Evolutionary conservation across 2,329 filamentous ascomycete genomes (phyloP), one percentile per base, ranked within the genome.

Genomic region (Lecanoromycetidae sp.): DNA sequence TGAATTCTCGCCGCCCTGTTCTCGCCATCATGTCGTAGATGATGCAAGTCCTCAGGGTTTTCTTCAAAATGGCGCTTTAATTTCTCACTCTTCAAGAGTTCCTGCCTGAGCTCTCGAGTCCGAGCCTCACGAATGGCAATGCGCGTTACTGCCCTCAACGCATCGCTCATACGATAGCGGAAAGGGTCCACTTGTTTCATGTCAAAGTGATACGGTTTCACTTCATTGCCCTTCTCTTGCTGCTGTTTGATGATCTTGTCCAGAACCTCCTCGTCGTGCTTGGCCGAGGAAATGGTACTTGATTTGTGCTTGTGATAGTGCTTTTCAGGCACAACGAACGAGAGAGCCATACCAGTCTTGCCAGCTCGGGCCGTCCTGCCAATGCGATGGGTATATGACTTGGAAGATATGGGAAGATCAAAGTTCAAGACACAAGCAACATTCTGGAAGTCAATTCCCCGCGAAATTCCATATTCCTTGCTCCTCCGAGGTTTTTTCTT

Each of bases 391-490:
- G 85, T 93, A 65, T 98, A 98, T 7, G 87, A 94, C 61, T 87
- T 93, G 30, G 87, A 82, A 7, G 81, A 83, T 13, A 80, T 78
- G 1, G 91, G 91, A 13, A 98, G 80, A 64, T 98, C 91, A 63
- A 98, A 98, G 68, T 98, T 98, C 61, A 98, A 79, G 20, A 98
- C 88, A 53, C 85, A 87, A 3, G 87, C 80, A 46, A 98, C 88
- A 60, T 95, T 90, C 59, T 91, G 82, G 70, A 98, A 98, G 65
- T 98, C 91, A 57, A 98, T 93, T 49, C 90, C 91, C 57, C 91
- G 79, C 9, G 88, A 90, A n/a, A 98, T 82, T 15, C 91, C 88
- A 58, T 91, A 98, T 59, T 98, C 91, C 54, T 84, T 82, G 58
- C 93, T 84, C 25, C 70, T 71, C 57, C 79, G 81, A 40, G 17